A percentile compares a stretch with the other conserved stretches of the same genome.
Evolutionary conservation across 2,329 filamentous ascomycete genomes (phyloP).

Genomic region (Exophiala spinifera): DNA sequence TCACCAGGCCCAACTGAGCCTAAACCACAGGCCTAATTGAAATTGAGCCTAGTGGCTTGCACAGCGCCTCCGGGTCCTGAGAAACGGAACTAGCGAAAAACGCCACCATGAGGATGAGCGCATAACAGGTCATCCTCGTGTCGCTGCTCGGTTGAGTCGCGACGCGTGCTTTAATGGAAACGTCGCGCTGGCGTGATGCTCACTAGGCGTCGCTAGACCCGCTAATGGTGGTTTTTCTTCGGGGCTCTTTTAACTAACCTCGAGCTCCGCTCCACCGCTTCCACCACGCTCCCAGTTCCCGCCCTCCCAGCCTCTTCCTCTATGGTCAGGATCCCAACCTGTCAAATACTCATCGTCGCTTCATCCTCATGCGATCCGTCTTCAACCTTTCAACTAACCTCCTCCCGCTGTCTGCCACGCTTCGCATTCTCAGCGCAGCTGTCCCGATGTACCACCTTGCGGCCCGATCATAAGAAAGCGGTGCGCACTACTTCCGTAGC

Average conservation of each 20-base stretch:
- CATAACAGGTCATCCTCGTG: too few relatives aligned
- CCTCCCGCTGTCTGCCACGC: conserved; percentile 2
- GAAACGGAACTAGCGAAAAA: not conserved
- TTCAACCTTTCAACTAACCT: not conserved
- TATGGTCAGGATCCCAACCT: conserved; percentile 5
- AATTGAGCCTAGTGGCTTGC: not conserved
- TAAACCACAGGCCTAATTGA: not conserved
- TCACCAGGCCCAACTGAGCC: too few relatives aligned
- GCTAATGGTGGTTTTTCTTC: too few relatives aligned
- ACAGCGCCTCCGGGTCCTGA: not conserved
- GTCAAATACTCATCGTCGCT: conserved; percentile 9
- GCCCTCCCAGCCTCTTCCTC: conserved; percentile 5
- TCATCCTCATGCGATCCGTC: not conserved
- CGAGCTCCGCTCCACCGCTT: not conserved
- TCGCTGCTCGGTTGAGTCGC: not conserved
- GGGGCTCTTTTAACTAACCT: not conserved
- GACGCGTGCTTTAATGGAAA: not conserved
- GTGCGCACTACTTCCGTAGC: not conserved
- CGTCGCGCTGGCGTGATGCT: not conserved
- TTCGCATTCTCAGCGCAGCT: conserved; percentile 7
- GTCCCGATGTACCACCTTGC: conserved; percentile 4
- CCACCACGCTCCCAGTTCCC: conserved; percentile 1
- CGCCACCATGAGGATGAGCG: not conserved
- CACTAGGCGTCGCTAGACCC: not conserved
- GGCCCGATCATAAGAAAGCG: conserved; percentile 1